These are phyloP conservation scores for Thielaviopsis musarum DNA, from an alignment of 2,329 filamentous ascomycete species.

Conservation along the genomic window DNA sequence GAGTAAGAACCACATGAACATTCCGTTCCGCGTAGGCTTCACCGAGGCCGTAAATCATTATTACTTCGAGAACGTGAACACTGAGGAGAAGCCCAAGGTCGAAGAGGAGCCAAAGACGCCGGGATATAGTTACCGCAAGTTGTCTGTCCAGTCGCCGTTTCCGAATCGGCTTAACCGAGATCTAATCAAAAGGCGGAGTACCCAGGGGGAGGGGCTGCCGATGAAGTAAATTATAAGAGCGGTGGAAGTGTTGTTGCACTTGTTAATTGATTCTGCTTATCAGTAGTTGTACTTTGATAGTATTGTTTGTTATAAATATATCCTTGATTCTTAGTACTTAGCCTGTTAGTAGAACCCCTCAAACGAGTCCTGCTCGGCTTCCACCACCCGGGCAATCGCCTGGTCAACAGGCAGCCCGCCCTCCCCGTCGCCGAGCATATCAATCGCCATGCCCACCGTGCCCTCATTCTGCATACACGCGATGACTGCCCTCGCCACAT, in stretches of 20 bases:
- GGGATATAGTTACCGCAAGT: neutral
- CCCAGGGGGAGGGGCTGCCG: no score
- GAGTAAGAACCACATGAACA: slow-evolving; percentile 20
- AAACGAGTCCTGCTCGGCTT: slow-evolving; percentile 20
- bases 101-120: neutral
- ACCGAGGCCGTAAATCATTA: slow-evolving; percentile 24
- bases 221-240: neutral
- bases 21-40: slow-evolving; percentile 27
- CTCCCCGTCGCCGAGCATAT: slow-evolving; percentile 24
- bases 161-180: neutral
- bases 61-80: slow-evolving; percentile 25
- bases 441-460: slow-evolving; percentile 26
- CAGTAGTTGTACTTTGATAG: neutral
- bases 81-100: slow-evolving; percentile 5
- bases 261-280: neutral
- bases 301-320: no score
- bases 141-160: neutral
- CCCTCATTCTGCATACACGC: slow-evolving; percentile 23
- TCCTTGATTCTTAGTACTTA: no score
- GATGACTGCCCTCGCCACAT: slow-evolving; percentile 27
- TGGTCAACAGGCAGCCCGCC: slow-evolving; percentile 19
- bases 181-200: neutral
- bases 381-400: slow-evolving; percentile 23
- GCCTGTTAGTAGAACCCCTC: slow-evolving; percentile 15
- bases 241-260: neutral